These are phyloP conservation scores for Trichoderma sp. DNA, from an alignment of 2,329 filamentous ascomycete species.

Conservation along the genomic window DNA sequence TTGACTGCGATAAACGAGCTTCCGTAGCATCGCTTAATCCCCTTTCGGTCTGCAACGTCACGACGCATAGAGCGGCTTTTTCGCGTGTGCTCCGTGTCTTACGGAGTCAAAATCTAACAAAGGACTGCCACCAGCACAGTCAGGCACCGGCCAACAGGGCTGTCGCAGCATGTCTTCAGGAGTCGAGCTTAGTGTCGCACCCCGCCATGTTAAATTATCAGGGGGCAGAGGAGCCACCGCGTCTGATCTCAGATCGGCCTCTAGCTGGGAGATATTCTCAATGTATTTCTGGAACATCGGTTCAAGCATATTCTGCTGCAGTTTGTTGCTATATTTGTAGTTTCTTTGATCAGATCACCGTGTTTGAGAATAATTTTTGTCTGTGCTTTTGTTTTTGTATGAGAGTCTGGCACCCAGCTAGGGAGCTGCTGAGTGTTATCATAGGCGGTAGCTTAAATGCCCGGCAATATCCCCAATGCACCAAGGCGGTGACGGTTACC, in stretches of 20 bases:
- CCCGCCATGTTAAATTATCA: constrained; percentile 16
- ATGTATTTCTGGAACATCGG: neutral
- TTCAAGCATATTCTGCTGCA: neutral
- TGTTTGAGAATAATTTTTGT: neutral
- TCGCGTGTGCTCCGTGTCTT: neutral
- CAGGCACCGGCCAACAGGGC: constrained; percentile 5
- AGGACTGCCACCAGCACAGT: neutral
- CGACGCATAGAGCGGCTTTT: neutral
- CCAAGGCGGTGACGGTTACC: neutral
- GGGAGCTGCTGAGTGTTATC: too few species aligned
- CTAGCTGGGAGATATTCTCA: neutral
- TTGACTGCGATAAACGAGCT: neutral
- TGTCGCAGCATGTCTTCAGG: constrained; percentile 13
- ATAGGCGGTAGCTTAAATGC: neutral
- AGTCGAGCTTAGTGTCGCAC: constrained; percentile 8
- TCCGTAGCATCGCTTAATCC: neutral
- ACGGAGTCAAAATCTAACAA: neutral
- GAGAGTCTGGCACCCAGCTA: too few species aligned
- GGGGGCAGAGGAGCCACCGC: neutral
- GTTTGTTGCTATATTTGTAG: neutral
- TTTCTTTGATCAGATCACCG: neutral
- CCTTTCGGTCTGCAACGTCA: neutral
- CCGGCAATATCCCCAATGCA: neutral
- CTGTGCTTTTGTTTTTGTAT: neutral
- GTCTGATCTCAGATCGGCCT: constrained; percentile 17